Conservation (phyloP, 495 filamentous ascomycete species). For the Rhypophila decipiens region DNA sequence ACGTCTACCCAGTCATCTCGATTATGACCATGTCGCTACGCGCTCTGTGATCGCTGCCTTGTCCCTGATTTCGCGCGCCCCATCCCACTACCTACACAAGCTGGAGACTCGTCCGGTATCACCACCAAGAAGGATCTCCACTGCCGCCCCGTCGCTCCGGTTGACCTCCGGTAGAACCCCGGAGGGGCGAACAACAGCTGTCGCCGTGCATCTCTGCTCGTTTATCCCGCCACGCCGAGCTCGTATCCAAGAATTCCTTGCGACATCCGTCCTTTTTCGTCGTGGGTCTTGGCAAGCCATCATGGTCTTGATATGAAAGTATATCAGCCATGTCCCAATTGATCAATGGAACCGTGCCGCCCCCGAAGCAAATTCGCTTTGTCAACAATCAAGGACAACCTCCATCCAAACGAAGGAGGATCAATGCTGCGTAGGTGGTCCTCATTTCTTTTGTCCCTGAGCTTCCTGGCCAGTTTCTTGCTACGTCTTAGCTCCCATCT, state of each 20-base stretch:
- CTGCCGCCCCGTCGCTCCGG: not conserved
- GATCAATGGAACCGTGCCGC: slow-evolving; percentile 36
- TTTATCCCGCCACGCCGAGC: too few species aligned
- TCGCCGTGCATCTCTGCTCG: too few species aligned
- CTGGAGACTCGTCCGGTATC: too few species aligned
- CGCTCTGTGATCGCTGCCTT: slow-evolving; percentile 17
- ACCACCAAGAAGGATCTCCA: too few species aligned
- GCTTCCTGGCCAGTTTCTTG: slow-evolving; percentile 16
- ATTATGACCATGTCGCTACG: slow-evolving; percentile 22
- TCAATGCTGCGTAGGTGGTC: slow-evolving; percentile 67
- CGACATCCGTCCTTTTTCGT: too few species aligned
- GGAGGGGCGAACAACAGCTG: too few species aligned
- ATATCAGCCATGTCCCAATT: slow-evolving; percentile 33
- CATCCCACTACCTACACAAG: not conserved
- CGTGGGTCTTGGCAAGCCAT: slow-evolving; percentile 11
- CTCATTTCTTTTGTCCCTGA: slow-evolving; percentile 1
- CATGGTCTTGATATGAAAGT: slow-evolving; percentile 27
- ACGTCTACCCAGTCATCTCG: slow-evolving; percentile 13
- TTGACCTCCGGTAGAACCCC: not conserved
- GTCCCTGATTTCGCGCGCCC: not conserved
- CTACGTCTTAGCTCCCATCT: not conserved
- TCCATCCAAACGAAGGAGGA: slow-evolving; percentile 71
- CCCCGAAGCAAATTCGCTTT: slow-evolving; percentile 61
- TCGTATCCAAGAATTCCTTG: too few species aligned
- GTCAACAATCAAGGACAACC: slow-evolving; percentile 77